Evolutionary conservation across 2,329 filamentous ascomycete species (phyloP).

Genomic region (Reticulascus tulasneorum): DNA sequence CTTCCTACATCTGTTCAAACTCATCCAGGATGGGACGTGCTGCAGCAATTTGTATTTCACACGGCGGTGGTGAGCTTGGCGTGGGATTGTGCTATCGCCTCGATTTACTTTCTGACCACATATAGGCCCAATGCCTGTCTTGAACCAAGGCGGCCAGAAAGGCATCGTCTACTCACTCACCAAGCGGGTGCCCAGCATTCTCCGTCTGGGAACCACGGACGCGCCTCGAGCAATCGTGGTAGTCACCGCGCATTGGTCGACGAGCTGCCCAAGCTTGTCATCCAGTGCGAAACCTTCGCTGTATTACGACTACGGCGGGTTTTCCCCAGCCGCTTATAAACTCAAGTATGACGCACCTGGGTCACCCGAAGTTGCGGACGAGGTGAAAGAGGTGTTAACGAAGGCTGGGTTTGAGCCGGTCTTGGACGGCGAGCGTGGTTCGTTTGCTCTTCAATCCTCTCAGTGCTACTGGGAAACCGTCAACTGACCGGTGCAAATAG

Average conservation of each 20-base stretch:
- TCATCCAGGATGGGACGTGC: slow-evolving; percentile 33
- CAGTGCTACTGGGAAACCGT: too few relatives aligned
- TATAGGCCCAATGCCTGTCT: slow-evolving; percentile 55
- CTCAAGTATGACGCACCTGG: slow-evolving; percentile 55
- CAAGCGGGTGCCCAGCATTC: slow-evolving; percentile 49
- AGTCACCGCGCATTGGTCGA: slow-evolving; percentile 57
- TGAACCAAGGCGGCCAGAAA: slow-evolving; percentile 50
- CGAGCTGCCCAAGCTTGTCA: slow-evolving; percentile 45
- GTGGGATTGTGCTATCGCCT: too few relatives aligned
- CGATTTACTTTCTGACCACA: background rate
- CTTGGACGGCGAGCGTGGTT: slow-evolving; percentile 32
- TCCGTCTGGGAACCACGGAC: slow-evolving; percentile 47
- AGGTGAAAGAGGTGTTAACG: slow-evolving; percentile 41
- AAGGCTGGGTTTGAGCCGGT: slow-evolving; percentile 38
- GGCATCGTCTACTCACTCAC: slow-evolving; percentile 48
- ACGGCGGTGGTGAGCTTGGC: slow-evolving; percentile 44
- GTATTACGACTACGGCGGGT: slow-evolving; percentile 58
- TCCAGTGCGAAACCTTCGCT: slow-evolving; percentile 42
- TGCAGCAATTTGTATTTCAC: slow-evolving; percentile 43
- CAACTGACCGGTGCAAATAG: too few relatives aligned
- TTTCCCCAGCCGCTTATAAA: slow-evolving; percentile 51
- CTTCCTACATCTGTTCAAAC: too few relatives aligned
- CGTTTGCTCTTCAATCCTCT: background rate
- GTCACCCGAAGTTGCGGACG: slow-evolving; percentile 46
- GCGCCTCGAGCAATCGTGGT: slow-evolving; percentile 50